Evolutionary conservation across 176 grass and related monocot species (phyloP).

Genomic region (Aegilops bicornis): DNA sequence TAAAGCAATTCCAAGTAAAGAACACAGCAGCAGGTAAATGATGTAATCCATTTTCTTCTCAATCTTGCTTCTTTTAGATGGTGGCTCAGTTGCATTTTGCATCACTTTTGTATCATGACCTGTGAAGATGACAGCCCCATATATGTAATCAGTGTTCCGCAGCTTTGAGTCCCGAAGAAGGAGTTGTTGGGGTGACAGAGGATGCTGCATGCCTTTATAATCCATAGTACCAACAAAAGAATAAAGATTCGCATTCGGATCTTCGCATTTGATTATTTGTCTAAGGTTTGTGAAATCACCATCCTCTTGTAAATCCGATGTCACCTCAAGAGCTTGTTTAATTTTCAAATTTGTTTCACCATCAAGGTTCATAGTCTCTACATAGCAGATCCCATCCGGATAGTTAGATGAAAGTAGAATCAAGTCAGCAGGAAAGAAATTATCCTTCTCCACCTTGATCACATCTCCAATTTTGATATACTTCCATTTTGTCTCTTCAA

Average conservation of each 20-base stretch:
- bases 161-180: conserved; percentile 95
- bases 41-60: conserved; percentile 91
- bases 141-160: conserved; percentile 90
- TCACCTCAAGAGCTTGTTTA: conserved; percentile 82
- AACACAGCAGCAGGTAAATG: conserved; percentile 82
- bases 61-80: conserved; percentile 96
- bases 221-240: conserved; percentile 94
- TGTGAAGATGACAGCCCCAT: conserved; percentile 90
- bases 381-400: conserved; percentile 93
- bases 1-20: conserved; percentile 61
- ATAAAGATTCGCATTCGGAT: conserved; percentile 94
- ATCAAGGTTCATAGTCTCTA: conserved; percentile 98
- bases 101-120: conserved; percentile 97
- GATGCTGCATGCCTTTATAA: conserved; percentile 45
- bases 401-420: conserved; percentile 96
- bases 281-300: conserved; percentile 49
- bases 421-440: conserved; percentile 95
- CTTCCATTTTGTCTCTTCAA: conserved; percentile 74
- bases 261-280: conserved; percentile 79
- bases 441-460: conserved; percentile 96
- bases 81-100: conserved; percentile 91
- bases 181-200: conserved; percentile 79
- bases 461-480: conserved; percentile 87
- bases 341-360: conserved; percentile 99
- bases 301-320: conserved; percentile 67